phyloP scores from a whole-genome alignment of 208 protist genomes.

The Acanthamoeba divionensis region DNA sequence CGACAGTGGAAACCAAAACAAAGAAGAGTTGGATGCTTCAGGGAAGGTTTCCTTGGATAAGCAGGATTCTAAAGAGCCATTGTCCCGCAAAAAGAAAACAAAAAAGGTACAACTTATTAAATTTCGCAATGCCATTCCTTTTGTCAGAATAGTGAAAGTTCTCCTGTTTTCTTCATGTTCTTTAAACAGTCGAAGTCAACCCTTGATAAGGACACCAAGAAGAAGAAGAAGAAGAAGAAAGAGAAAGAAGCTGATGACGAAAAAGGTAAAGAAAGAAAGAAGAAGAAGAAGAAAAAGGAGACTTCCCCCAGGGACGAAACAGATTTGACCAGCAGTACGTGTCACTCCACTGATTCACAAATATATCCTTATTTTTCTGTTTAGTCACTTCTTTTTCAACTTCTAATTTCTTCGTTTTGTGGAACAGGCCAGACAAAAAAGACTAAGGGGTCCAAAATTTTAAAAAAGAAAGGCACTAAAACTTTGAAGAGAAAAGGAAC shows the following conservation, averaged over 20 bases:
- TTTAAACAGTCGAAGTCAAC: no score
- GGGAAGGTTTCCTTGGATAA: background rate
- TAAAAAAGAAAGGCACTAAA: constrained; percentile 9
- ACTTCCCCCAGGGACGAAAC: background rate
- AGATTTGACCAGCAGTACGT: background rate
- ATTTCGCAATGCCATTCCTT: no score
- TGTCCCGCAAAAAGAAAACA: no score
- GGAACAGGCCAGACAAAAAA: constrained; percentile 19
- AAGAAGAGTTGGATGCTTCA: background rate
- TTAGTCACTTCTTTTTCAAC: no score
- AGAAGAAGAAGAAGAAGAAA: constrained; percentile 4
- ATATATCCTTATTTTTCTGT: no score
- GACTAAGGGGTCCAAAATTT: background rate
- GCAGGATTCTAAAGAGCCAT: no score
- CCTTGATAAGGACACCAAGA: background rate
- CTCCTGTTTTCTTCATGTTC: no score
- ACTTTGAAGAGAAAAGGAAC: constrained; percentile 1
- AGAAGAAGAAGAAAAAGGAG: background rate
- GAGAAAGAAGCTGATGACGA: background rate
- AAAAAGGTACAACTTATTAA: no score
- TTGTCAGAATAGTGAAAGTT: no score
- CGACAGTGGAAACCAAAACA: no score
- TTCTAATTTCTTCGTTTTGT: no score
- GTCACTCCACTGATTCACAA: no score
- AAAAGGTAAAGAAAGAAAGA: background rate